Percentiles rank a stretch among this genome's conserved stretches.
Conservation (phyloP, 345 rosid species). For the Trapa bicornis region DNA sequence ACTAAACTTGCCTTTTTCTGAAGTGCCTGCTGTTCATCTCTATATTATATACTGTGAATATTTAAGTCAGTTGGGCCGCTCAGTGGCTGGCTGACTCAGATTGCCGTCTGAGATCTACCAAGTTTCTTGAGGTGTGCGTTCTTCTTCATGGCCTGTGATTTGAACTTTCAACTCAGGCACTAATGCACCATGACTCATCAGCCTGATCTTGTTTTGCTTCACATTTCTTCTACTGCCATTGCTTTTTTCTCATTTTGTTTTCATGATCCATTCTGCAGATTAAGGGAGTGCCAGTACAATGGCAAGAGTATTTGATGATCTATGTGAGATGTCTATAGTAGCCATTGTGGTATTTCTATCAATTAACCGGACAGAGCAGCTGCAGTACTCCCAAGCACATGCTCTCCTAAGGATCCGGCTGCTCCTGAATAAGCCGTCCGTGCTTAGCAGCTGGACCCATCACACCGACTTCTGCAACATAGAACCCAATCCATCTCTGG, state of each 20-base stretch:
- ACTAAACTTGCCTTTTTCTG: too few relatives aligned
- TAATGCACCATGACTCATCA: neutral
- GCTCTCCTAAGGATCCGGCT: constrained; percentile 54
- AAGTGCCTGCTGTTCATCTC: neutral
- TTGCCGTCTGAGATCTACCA: neutral
- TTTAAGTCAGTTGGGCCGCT: neutral
- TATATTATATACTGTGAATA: neutral
- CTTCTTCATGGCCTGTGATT: neutral
- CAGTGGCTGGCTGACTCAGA: neutral
- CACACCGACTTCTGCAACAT: constrained; percentile 69
- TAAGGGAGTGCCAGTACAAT: constrained; percentile 9
- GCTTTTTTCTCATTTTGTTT: neutral
- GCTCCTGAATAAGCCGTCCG: constrained; percentile 51
- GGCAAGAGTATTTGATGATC: constrained; percentile 24
- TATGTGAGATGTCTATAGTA: constrained; percentile 22
- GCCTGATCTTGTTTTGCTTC: neutral
- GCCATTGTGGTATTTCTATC: constrained; percentile 22
- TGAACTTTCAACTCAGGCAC: constrained; percentile 1
- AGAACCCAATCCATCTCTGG: constrained; percentile 46
- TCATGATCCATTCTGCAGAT: neutral
- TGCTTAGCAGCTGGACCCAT: constrained; percentile 58
- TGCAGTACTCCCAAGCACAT: constrained; percentile 58
- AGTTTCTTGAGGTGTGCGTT: neutral
- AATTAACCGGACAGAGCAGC: constrained; percentile 40
- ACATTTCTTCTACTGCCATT: neutral